These are phyloP conservation scores for Vitis amurensis DNA, from an alignment of 164 flowering plant genomes.

Conservation along the genomic window DNA sequence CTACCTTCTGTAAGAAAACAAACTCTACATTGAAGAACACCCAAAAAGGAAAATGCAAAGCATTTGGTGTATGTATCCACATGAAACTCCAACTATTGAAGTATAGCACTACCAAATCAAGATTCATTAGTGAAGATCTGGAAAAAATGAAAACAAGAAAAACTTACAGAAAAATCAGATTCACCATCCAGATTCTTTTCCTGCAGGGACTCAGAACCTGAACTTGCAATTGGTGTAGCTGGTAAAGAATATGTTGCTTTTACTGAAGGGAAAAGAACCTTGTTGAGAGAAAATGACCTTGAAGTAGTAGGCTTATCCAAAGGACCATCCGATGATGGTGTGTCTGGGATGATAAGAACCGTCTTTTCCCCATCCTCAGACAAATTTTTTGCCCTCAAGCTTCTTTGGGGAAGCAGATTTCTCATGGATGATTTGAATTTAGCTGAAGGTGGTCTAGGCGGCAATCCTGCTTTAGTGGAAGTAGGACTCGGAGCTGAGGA, in stretches of 20 bases:
- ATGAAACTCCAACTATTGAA: neutral
- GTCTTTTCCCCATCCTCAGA: conserved; percentile 58
- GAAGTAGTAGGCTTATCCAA: conserved; percentile 54
- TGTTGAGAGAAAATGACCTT: conserved; percentile 56
- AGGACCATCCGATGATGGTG: conserved; percentile 35
- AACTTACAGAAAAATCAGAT: conserved; percentile 46
- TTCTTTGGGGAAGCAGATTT: conserved; percentile 60
- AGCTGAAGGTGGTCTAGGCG: conserved; percentile 67
- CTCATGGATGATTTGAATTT: conserved; percentile 50
- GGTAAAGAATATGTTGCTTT: conserved; percentile 56
- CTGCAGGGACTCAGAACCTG: conserved; percentile 23
- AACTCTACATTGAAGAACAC: conserved; percentile 6
- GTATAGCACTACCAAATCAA: neutral
- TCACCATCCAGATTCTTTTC: conserved; percentile 27
- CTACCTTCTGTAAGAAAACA: conserved; percentile 43
- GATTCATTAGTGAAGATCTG: too few species aligned
- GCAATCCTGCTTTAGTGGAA: conserved; percentile 58
- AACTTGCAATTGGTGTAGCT: conserved; percentile 46
- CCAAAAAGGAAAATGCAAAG: neutral
- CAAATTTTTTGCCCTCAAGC: conserved; percentile 40
- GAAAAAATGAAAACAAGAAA: neutral
- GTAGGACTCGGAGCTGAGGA: conserved; percentile 45
- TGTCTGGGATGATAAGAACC: conserved; percentile 57
- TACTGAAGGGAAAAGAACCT: conserved; percentile 39
- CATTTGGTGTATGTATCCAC: neutral